Evolutionary conservation across 306 rosid species (phyloP).

Genomic region (Gastrolobium bilobum): DNA sequence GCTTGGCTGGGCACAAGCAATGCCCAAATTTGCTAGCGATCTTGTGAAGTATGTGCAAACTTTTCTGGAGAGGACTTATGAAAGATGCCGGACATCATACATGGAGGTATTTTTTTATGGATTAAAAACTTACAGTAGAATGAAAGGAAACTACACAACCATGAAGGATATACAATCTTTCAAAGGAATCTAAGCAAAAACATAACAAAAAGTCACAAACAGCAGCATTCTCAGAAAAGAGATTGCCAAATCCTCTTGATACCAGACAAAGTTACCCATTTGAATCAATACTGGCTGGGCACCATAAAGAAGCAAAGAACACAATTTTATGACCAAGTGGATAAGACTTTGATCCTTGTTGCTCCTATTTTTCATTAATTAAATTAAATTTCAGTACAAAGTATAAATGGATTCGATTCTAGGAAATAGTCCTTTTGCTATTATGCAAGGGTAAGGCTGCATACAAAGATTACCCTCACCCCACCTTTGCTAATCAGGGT

Average conservation of each 20-base stretch:
- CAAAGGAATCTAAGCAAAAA: constrained; percentile 22
- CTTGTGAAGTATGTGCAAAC: constrained; percentile 98
- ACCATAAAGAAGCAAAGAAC: constrained; percentile 15
- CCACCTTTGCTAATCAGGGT: too few relatives aligned
- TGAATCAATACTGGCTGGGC: constrained; percentile 30
- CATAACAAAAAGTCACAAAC: not conserved
- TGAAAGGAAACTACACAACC: constrained; percentile 1
- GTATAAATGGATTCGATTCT: constrained; percentile 7
- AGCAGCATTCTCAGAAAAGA: not conserved
- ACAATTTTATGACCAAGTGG: constrained; percentile 16
- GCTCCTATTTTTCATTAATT: constrained; percentile 25
- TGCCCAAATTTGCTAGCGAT: constrained; percentile 96
- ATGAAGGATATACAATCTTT: not conserved
- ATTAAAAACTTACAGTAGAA: not conserved
- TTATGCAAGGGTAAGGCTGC: too few relatives aligned
- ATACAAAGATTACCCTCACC: too few relatives aligned
- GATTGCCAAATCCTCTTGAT: constrained; percentile 17
- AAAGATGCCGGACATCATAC: constrained; percentile 96
- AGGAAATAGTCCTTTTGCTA: too few relatives aligned
- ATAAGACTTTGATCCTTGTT: constrained; percentile 1
- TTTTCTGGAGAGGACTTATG: constrained; percentile 92
- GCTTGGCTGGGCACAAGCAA: constrained; percentile 99
- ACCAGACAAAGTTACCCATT: constrained; percentile 30
- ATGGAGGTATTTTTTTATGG: constrained; percentile 76
- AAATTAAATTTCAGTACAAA: constrained; percentile 29